phyloP scores from a whole-genome alignment of 2,329 filamentous ascomycete genomes.

The Pseudogymnoascus sp. region DNA sequence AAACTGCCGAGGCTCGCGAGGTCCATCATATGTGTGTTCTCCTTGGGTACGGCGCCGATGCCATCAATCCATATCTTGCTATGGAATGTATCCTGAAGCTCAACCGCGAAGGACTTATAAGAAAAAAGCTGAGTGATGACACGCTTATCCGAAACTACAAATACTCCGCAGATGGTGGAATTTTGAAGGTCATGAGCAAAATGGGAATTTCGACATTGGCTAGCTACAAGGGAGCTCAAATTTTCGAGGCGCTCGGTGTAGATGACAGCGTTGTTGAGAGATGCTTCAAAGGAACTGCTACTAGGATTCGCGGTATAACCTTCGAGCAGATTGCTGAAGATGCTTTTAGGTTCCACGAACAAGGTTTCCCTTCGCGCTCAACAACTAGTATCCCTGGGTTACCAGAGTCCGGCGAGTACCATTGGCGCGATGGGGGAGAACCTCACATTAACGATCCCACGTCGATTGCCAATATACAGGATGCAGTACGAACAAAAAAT shows the following conservation, averaged over 20 bases:
- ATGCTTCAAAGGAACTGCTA: conserved; percentile 91
- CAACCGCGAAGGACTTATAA: conserved; percentile 84
- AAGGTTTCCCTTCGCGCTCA: conserved; percentile 75
- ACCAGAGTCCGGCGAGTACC: conserved; percentile 90
- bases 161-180: conserved; percentile 91
- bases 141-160: conserved; percentile 92
- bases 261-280: conserved; percentile 88
- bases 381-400: conserved; percentile 73
- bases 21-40: conserved; percentile 99
- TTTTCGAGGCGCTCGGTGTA: conserved; percentile 91
- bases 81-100: conserved; percentile 97
- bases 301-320: conserved; percentile 87
- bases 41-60: conserved; percentile 89
- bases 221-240: conserved; percentile 96
- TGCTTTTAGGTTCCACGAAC: conserved; percentile 89
- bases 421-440: conserved; percentile 96
- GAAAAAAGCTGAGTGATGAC: conserved; percentile 78
- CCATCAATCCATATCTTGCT: conserved; percentile 87
- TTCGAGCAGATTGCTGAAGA: conserved; percentile 92
- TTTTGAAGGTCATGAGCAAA: conserved; percentile 98
- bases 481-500: conserved; percentile 93
- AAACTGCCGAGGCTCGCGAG: conserved; percentile 92
- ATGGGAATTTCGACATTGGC: conserved; percentile 98
- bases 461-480: conserved; percentile 93
- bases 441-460: conserved; percentile 91